Conservation (phyloP, 2,329 filamentous ascomycete species). For the Xylaria sp. region DNA sequence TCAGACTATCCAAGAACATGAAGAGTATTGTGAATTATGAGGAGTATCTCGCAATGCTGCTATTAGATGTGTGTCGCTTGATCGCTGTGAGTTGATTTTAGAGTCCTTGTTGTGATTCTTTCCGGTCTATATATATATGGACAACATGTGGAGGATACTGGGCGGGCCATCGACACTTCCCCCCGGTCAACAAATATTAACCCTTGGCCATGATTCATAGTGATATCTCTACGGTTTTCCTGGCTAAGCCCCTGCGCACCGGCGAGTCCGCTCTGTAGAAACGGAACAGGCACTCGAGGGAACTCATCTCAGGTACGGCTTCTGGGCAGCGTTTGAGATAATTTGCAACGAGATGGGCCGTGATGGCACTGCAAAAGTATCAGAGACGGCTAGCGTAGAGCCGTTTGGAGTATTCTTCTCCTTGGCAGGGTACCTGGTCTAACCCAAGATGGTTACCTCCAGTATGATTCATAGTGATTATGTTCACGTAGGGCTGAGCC, state of each 20-base stretch:
- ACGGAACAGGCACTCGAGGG: background rate
- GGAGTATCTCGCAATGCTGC: background rate
- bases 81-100: background rate
- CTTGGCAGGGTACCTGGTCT: background rate
- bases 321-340: background rate
- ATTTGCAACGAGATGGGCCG: background rate
- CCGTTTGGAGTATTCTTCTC: background rate
- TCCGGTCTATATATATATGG: too few relatives aligned
- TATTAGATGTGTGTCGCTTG: background rate
- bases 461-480: constrained; percentile 33
- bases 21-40: background rate
- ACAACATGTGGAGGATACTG: background rate
- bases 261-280: background rate
- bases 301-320: background rate
- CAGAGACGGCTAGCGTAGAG: background rate
- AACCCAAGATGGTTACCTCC: background rate
- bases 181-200: background rate
- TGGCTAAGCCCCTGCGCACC: background rate
- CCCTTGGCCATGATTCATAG: constrained; percentile 32
- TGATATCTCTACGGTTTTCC: background rate
- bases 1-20: background rate
- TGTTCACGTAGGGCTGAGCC: background rate
- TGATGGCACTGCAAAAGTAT: background rate
- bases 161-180: background rate
- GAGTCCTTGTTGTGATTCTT: background rate